Conservation (phyloP, 371 early-diverging fungal species). For the Actinomortierella wolfii region DNA sequence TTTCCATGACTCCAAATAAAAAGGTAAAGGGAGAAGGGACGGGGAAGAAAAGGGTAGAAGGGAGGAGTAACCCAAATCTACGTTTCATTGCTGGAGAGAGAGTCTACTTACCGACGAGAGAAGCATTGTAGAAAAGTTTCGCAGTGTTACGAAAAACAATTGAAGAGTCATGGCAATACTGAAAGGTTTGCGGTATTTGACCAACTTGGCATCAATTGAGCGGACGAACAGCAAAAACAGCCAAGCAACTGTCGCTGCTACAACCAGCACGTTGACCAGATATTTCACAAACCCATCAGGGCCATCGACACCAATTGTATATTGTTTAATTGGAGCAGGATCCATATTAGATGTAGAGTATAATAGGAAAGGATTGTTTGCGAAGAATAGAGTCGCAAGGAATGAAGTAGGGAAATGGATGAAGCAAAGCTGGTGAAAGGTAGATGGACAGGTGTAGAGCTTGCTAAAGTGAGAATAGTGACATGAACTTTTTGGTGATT, state of each 20-base stretch:
- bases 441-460: neutral
- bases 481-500: too few relatives aligned
- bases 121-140: conserved; percentile 34
- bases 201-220: conserved; percentile 26
- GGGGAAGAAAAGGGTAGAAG: neutral
- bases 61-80: neutral
- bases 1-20: too few relatives aligned
- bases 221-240: conserved; percentile 19
- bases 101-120: conserved; percentile 30
- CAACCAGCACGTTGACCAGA: conserved; percentile 27
- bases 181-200: conserved; percentile 28
- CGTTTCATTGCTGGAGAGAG: neutral
- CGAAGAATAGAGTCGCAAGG: too few relatives aligned
- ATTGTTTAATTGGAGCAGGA: conserved; percentile 13
- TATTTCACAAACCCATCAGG: conserved; percentile 32
- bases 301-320: conserved; percentile 11
- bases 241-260: conserved; percentile 29
- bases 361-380: neutral
- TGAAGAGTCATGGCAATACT: conserved; percentile 36
- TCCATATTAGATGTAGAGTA: neutral
- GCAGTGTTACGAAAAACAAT: conserved; percentile 30
- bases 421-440: neutral
- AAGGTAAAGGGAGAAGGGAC: too few relatives aligned
- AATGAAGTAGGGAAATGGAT: too few relatives aligned
- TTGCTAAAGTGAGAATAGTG: neutral